These are phyloP conservation scores for Stagonosporopsis chrysanthemi DNA, from an alignment of 2,329 filamentous ascomycete genomes.

Conservation along the genomic window DNA sequence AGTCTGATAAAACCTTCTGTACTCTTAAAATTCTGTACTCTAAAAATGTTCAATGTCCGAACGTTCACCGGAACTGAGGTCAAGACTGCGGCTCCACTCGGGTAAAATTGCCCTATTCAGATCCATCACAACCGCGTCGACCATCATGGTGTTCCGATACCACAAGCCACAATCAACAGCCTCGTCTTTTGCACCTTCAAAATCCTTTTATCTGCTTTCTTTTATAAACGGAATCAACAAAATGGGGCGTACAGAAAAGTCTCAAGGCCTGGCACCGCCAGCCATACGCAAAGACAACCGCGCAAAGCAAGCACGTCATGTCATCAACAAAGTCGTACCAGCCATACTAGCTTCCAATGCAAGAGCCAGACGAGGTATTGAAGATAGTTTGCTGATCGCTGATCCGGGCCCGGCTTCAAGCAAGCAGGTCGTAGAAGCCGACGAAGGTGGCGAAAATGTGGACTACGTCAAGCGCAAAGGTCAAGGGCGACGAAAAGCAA, in stretches of 20 bases:
- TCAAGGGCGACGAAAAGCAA: conserved; percentile 41
- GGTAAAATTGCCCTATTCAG: neutral
- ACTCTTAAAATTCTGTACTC: neutral
- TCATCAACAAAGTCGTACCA: conserved; percentile 67
- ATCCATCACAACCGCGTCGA: neutral
- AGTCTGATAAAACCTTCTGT: too few relatives aligned
- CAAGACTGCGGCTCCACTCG: neutral
- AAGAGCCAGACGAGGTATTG: conserved; percentile 63
- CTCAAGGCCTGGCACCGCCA: conserved; percentile 49
- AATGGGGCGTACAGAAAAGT: conserved; percentile 50
- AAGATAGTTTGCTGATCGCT: conserved; percentile 59
- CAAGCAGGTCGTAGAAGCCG: neutral
- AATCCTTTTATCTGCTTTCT: too few relatives aligned
- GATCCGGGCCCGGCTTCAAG: conserved; percentile 42
- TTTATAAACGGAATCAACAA: neutral
- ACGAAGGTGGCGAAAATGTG: conserved; percentile 16
- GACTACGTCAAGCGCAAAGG: conserved; percentile 45
- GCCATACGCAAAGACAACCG: conserved; percentile 50
- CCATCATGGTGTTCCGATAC: conserved; percentile 6
- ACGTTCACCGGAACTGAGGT: neutral
- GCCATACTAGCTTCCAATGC: conserved; percentile 61
- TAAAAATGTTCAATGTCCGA: neutral
- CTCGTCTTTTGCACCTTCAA: neutral
- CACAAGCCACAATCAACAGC: neutral
- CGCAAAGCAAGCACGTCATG: conserved; percentile 63